Evolutionary conservation across 441 rosid species (phyloP).

Genomic region (Adansonia rubrostipa): DNA sequence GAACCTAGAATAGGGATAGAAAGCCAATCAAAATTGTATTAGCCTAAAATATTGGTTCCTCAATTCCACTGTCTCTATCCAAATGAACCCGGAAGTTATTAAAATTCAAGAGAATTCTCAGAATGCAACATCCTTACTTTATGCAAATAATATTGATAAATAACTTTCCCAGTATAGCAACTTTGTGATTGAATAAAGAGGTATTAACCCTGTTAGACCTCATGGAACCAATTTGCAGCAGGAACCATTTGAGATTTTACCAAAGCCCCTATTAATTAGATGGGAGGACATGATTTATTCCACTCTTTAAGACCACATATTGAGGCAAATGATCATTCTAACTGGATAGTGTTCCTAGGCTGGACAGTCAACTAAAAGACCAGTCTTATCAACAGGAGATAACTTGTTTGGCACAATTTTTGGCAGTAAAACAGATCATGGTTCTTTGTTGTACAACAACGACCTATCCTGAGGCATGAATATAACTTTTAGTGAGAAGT

Average conservation of each 20-base stretch:
- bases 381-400: neutral
- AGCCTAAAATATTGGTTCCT: constrained; percentile 9
- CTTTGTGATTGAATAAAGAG: neutral
- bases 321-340: neutral
- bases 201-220: neutral
- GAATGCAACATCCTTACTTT: neutral
- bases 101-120: neutral
- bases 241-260: neutral
- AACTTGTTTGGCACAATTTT: neutral
- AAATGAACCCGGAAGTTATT: constrained; percentile 12
- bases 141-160: neutral
- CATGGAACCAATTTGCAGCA: neutral
- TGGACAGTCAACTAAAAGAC: neutral
- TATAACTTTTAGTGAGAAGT: neutral
- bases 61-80: neutral
- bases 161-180: neutral
- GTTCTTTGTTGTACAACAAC: neutral
- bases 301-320: neutral
- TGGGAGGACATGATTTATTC: neutral
- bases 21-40: neutral
- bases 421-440: neutral
- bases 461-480: neutral
- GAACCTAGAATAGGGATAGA: neutral
- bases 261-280: no score
- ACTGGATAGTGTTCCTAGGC: neutral